These are phyloP conservation scores for Malus hybrid DNA, from an alignment of 331 rosid species.

Conservation along the genomic window DNA sequence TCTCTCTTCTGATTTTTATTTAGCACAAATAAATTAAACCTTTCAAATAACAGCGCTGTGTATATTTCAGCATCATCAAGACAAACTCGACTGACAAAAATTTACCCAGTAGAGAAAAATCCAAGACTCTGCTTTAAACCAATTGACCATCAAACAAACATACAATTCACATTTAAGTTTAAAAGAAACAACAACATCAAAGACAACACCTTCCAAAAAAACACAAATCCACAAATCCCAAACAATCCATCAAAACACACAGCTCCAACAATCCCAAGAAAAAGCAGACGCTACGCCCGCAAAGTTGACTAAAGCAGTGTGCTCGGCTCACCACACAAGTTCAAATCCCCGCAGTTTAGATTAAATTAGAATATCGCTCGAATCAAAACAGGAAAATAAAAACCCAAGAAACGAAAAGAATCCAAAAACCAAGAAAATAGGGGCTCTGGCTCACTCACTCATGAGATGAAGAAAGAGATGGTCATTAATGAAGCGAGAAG, in stretches of 20 bases:
- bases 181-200: background rate
- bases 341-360: too few species aligned
- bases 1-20: background rate
- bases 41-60: background rate
- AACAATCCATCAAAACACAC: background rate
- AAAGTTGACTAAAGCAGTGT: too few species aligned
- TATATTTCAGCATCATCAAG: background rate
- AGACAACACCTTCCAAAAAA: background rate
- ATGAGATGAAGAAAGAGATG: constrained; percentile 48
- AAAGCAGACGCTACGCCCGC: background rate
- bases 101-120: background rate
- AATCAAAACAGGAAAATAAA: background rate
- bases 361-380: too few species aligned
- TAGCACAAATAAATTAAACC: background rate
- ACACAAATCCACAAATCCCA: background rate
- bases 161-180: background rate
- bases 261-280: background rate
- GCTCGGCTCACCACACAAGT: too few species aligned
- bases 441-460: constrained; percentile 29
- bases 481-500: constrained; percentile 48
- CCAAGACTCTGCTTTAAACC: background rate
- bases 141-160: background rate
- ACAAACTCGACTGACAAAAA: background rate
- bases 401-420: background rate
- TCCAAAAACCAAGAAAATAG: background rate